A percentile compares a stretch with the other conserved stretches of the same genome.
Evolutionary conservation across 2,329 filamentous ascomycete genomes (phyloP).

Genomic region (Trichoderma atroviride): DNA sequence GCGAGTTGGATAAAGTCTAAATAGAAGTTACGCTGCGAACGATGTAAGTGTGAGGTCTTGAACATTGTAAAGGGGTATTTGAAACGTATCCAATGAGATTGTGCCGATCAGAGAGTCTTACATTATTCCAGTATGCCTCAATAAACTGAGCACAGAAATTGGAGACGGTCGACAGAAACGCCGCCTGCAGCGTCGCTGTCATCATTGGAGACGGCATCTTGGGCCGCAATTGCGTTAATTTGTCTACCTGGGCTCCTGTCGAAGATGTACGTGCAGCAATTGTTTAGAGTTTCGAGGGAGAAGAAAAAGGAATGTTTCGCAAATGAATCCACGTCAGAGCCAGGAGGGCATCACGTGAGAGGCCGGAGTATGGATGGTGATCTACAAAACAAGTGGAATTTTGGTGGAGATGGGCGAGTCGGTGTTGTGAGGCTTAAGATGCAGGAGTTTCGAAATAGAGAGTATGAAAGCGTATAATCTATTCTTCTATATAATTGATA

Average conservation of each 20-base stretch:
- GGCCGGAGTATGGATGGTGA: not conserved
- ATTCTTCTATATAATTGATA: not conserved
- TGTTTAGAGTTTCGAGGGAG: not conserved
- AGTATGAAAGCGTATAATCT: not conserved
- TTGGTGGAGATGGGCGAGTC: conserved; percentile 12
- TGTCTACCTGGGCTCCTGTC: not conserved
- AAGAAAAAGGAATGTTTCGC: not conserved
- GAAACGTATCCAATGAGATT: not conserved
- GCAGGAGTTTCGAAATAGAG: not conserved
- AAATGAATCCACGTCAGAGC: conserved; percentile 2
- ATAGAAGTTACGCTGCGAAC: conserved; percentile 40
- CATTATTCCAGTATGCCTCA: conserved; percentile 50
- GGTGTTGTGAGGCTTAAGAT: not conserved
- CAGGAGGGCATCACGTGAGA: conserved; percentile 14
- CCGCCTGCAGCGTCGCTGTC: conserved; percentile 56
- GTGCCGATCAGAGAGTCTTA: conserved; percentile 31
- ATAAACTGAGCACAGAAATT: conserved; percentile 60
- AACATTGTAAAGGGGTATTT: not conserved
- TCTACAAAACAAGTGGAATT: conserved; percentile 9
- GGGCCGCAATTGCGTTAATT: not conserved
- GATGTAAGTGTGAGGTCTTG: not conserved
- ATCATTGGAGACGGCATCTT: conserved; percentile 54
- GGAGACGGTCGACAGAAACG: conserved; percentile 53
- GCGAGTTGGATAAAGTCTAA: conserved; percentile 53
- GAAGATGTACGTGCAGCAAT: not conserved